Conservation (phyloP, 2,329 filamentous ascomycete species). For the Fusarium subglutinans region DNA sequence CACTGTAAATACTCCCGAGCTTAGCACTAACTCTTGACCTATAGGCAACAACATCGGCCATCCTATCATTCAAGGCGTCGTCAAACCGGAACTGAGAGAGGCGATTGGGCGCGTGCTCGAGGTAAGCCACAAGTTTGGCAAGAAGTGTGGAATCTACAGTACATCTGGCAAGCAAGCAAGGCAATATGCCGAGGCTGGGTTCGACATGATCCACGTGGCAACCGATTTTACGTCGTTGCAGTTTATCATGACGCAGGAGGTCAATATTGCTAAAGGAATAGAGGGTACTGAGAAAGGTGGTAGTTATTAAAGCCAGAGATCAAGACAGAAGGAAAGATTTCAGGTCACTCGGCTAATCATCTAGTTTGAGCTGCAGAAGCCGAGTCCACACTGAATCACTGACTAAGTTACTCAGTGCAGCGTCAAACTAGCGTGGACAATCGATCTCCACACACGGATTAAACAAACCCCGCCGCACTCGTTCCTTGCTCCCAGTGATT, state of each 20-base stretch:
- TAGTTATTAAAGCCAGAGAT: not conserved
- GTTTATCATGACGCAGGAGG: not conserved
- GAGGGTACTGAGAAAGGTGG: not conserved
- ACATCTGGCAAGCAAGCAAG: not conserved
- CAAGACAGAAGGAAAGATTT: not conserved
- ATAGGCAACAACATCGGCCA: not conserved
- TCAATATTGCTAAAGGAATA: not conserved
- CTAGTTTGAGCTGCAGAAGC: not conserved
- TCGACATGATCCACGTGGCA: not conserved
- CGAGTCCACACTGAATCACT: not conserved
- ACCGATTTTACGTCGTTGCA: not conserved
- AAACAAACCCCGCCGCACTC: not conserved
- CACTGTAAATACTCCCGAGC: fast-evolving
- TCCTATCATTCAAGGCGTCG: not conserved
- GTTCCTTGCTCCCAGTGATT: not conserved
- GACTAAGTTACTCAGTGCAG: no score
- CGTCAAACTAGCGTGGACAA: not conserved
- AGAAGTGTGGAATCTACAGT: not conserved
- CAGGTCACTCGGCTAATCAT: no score
- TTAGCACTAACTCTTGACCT: fast-evolving
- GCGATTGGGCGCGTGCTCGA: not conserved
- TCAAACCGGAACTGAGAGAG: fast-evolving
- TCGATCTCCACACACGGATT: fast-evolving
- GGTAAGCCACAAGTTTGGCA: not conserved
- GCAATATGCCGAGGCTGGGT: not conserved